phyloP scores from a whole-genome alignment of 2,329 filamentous ascomycete species.

The Hypoxylon sp. region DNA sequence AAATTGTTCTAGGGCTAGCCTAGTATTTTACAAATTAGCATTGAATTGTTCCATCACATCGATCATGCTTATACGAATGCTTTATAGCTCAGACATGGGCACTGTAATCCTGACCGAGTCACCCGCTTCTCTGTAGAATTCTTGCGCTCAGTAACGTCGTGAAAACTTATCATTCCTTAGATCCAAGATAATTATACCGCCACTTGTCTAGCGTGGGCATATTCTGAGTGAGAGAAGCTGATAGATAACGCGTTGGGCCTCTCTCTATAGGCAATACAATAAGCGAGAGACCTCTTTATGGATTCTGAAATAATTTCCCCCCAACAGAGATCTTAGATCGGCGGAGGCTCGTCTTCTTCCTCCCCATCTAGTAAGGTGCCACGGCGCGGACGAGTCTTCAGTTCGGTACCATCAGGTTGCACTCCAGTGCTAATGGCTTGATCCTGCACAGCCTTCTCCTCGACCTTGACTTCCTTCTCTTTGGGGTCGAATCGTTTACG shows the following conservation, averaged over 20 bases:
- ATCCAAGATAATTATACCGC: conserved; percentile 3
- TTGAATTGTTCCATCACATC: not conserved
- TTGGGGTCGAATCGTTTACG: conserved; percentile 78
- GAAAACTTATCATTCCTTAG: not conserved
- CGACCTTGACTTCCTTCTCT: conserved; percentile 49
- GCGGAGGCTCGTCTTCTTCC: conserved; percentile 52
- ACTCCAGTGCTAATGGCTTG: conserved; percentile 54
- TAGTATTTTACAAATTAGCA: conserved; percentile 8
- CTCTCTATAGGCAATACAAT: conserved; percentile 4
- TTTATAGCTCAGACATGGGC: not conserved
- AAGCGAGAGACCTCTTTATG: not conserved
- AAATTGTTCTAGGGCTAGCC: not conserved
- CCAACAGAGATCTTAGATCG: conserved; percentile 45
- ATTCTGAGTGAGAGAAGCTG: not conserved
- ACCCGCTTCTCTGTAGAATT: not conserved
- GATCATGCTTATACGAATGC: conserved; percentile 1
- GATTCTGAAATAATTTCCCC: not conserved
- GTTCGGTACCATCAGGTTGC: conserved; percentile 33
- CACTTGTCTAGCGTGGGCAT: not conserved
- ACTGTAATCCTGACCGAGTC: not conserved
- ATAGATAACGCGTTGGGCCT: not conserved
- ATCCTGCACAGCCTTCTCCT: conserved; percentile 45
- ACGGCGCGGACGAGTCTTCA: conserved; percentile 48
- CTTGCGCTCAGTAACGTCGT: not conserved
- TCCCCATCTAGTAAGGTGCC: conserved; percentile 54